Base-by-base conservation (phyloP, 2,329 filamentous ascomycete genomes). In the Macrophomina phaseolina region DNA sequence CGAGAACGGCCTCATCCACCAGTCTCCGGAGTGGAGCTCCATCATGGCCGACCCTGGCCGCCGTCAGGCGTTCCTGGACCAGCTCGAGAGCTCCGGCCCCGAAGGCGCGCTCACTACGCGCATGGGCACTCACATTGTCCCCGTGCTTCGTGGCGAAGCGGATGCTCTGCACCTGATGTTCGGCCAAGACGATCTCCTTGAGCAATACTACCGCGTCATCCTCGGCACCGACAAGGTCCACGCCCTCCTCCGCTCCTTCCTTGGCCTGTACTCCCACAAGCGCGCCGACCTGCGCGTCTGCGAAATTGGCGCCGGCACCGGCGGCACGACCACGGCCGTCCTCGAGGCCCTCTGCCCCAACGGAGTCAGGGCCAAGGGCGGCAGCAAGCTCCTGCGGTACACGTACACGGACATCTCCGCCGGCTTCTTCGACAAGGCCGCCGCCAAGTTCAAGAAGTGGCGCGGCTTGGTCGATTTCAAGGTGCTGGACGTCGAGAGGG, bases 331-430 rank as follows among this genome's bases (percentile, higher is more conserved):
- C 5, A 45, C 28, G 4, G 38, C 55, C 3, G 32, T 63, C 9
- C 60, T 63, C 2, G 60, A 63, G 11, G 36, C 40, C 3, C 55
- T 60, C n/a, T 49, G 46, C 18, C 46, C 46, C 18, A 12, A 7
- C 46, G 46, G 46, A 11, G 16, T 7, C 18, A 14, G 32, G 5
- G 30, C 18, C 28, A 36, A 46, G n/a, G 55, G 40, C 55, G 55
- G 9, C 38, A n/a, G 18, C 30, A 5, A 14, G 6, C 28, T 60
- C n/a, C 4, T 42, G 18, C 34, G 42, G 8, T 74, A 74, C 53
- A 66, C 45, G 5, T 73, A 63, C 64, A 73, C 73, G 2, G 72
- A 73, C 45, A 67, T 73, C n/a, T 73, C 71, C 4, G 4, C 71
- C 3, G 69, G 62, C 1, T 72, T 73, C 63, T 71, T 74, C 60